A percentile compares a stretch with the other conserved stretches of the same genome.
These are phyloP conservation scores for Penicillium griseofulvum DNA, from an alignment of 2,329 filamentous ascomycete species.

Conservation along the genomic window DNA sequence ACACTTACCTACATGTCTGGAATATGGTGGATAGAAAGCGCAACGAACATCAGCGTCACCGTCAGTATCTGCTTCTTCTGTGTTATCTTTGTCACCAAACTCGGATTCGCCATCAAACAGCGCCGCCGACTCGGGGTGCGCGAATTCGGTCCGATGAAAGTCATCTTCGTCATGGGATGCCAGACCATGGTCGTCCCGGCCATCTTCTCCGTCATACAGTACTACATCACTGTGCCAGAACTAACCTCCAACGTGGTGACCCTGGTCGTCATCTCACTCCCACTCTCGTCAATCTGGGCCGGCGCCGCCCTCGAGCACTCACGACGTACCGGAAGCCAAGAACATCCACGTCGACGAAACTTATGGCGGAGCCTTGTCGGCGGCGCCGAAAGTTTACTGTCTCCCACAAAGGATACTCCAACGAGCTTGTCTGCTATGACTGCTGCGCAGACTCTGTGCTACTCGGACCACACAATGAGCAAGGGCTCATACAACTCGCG, in stretches of 20 bases:
- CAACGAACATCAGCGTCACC: conserved; percentile 52
- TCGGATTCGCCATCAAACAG: conserved; percentile 56
- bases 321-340: conserved; percentile 6
- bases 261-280: conserved; percentile 61
- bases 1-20: conserved; percentile 25
- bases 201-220: conserved; percentile 60
- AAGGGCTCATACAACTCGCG: conserved; percentile 13
- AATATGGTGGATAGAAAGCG: conserved; percentile 43
- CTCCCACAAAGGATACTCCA: conserved; percentile 14
- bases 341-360: conserved; percentile 18
- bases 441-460: conserved; percentile 29
- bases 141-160: conserved; percentile 63
- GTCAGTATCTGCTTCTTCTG: conserved; percentile 62
- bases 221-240: conserved; percentile 51
- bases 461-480: conserved; percentile 19
- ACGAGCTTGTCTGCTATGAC: conserved; percentile 13
- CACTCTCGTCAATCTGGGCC: conserved; percentile 67
- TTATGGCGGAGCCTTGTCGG: conserved; percentile 30
- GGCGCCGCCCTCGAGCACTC: conserved; percentile 35
- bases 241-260: conserved; percentile 57
- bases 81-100: conserved; percentile 60
- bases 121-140: conserved; percentile 57
- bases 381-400: conserved; percentile 6
- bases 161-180: conserved; percentile 66
- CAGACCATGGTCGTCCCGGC: conserved; percentile 66